phyloP scores from a whole-genome alignment of 2,329 filamentous ascomycete genomes.

The Albifimbria verrucaria region DNA sequence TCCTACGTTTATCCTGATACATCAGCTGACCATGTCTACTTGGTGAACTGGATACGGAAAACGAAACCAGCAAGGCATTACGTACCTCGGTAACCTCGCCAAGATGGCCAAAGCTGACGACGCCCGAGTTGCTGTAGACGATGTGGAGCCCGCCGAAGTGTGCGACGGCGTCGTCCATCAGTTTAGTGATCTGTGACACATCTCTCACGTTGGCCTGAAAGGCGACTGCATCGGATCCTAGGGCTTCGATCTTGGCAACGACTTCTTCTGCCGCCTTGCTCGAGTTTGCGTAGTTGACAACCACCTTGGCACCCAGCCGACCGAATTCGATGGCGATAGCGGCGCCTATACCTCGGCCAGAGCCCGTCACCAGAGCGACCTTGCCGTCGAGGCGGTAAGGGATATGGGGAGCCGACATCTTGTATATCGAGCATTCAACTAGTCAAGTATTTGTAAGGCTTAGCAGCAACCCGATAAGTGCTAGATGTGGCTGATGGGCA shows the following conservation, averaged over 20 bases:
- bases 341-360: slow-evolving; percentile 56
- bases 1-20: too few species aligned
- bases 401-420: neutral
- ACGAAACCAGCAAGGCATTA: too few species aligned
- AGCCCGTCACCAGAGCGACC: slow-evolving; percentile 32
- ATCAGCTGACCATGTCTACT: too few species aligned
- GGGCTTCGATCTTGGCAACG: slow-evolving; percentile 47
- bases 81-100: slow-evolving; percentile 60
- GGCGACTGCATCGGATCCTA: slow-evolving; percentile 59
- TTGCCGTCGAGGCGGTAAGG: slow-evolving; percentile 14
- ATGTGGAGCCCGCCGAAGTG: slow-evolving; percentile 67
- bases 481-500: too few species aligned
- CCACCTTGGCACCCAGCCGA: slow-evolving; percentile 52
- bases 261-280: slow-evolving; percentile 55
- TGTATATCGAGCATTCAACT: too few species aligned
- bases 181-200: slow-evolving; percentile 56
- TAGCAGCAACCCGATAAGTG: too few species aligned
- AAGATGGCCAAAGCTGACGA: slow-evolving; percentile 65
- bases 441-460: too few species aligned
- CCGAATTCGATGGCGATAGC: slow-evolving; percentile 57
- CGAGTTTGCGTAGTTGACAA: slow-evolving; percentile 59
- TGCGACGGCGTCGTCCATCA: slow-evolving; percentile 61
- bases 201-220: slow-evolving; percentile 67
- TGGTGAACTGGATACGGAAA: too few species aligned
- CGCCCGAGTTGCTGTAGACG: slow-evolving; percentile 68